A percentile compares a stretch with the other conserved stretches of the same genome.
Conservation (phyloP, 768 basidiomycete genomes). For the Collybia sp. region DNA sequence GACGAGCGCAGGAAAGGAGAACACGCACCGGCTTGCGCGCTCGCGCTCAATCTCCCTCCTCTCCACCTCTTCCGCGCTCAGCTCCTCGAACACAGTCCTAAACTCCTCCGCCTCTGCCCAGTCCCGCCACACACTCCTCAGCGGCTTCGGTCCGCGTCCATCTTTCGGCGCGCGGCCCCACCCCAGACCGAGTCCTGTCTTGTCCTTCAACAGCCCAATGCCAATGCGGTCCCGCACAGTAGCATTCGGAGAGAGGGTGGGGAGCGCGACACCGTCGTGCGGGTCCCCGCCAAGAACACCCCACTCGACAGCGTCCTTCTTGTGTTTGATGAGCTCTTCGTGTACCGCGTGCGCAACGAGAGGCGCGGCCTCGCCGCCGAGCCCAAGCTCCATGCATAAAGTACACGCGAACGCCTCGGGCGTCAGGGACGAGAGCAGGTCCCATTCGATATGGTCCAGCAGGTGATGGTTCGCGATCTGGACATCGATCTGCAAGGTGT, state of each 20-base stretch:
- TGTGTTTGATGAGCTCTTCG: constrained; percentile 93
- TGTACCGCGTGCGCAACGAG: constrained; percentile 91
- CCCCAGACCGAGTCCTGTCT: constrained; percentile 74
- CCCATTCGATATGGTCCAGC: constrained; percentile 97
- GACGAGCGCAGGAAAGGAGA: background rate
- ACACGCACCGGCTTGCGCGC: constrained; percentile 61
- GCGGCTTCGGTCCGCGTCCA: constrained; percentile 72
- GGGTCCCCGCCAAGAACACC: constrained; percentile 70
- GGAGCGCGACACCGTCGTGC: constrained; percentile 21
- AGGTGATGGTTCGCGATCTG: constrained; percentile 92
- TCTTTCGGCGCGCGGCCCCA: constrained; percentile 77
- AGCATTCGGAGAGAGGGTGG: constrained; percentile 18
- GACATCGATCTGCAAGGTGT: constrained; percentile 75
- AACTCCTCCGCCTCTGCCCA: constrained; percentile 93
- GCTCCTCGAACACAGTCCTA: constrained; percentile 79
- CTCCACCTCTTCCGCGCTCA: constrained; percentile 90
- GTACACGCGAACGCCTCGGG: constrained; percentile 80
- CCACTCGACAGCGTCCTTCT: constrained; percentile 93
- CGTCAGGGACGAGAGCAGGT: constrained; percentile 87
- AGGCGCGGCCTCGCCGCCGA: constrained; percentile 83
- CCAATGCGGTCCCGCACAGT: constrained; percentile 52
- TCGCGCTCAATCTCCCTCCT: constrained; percentile 84
- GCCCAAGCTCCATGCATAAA: constrained; percentile 82
- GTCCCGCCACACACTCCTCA: constrained; percentile 92
- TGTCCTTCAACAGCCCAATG: constrained; percentile 65